Evolutionary conservation across 768 basidiomycete genomes (phyloP).

Genomic region (Boletus sp.): DNA sequence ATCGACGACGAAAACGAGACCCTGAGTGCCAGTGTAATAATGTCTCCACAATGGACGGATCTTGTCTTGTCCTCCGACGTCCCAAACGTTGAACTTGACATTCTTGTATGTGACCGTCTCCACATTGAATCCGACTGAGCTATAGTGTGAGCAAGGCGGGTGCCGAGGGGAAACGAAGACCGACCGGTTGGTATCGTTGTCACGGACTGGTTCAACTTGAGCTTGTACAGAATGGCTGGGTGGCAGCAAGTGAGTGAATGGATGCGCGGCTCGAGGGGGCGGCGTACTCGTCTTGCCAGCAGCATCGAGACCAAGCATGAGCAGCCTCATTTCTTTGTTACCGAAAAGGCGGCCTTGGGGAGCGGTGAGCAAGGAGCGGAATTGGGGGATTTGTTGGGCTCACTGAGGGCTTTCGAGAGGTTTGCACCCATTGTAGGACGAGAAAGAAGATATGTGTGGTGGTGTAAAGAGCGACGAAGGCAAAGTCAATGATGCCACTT

Average conservation of each 20-base stretch:
- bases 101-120: conserved; percentile 99
- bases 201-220: conserved; percentile 98
- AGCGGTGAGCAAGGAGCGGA: background rate
- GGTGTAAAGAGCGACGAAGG: conserved; percentile 66
- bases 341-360: conserved; percentile 85
- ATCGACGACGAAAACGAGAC: conserved; percentile 97
- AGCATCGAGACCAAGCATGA: conserved; percentile 97
- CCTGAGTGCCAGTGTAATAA: conserved; percentile 99
- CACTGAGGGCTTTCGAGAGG: conserved; percentile 81
- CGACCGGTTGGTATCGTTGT: conserved; percentile 96
- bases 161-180: background rate
- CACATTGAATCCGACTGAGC: conserved; percentile 93
- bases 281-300: conserved; percentile 96
- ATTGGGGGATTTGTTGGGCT: conserved; percentile 8
- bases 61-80: conserved; percentile 99
- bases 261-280: background rate
- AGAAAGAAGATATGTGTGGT: conserved; percentile 13
- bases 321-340: conserved; percentile 97
- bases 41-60: conserved; percentile 98
- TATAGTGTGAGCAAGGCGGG: background rate
- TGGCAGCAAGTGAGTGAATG: conserved; percentile 1
- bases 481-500: conserved; percentile 31
- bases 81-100: conserved; percentile 93
- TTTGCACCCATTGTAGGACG: conserved; percentile 71
- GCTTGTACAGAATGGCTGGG: conserved; percentile 95